Percentiles rank a stretch among this genome's conserved stretches.
These are phyloP conservation scores for Schizosaccharomyces versatilis DNA, from an alignment of 1,139 yeast genomes.

Conservation along the genomic window DNA sequence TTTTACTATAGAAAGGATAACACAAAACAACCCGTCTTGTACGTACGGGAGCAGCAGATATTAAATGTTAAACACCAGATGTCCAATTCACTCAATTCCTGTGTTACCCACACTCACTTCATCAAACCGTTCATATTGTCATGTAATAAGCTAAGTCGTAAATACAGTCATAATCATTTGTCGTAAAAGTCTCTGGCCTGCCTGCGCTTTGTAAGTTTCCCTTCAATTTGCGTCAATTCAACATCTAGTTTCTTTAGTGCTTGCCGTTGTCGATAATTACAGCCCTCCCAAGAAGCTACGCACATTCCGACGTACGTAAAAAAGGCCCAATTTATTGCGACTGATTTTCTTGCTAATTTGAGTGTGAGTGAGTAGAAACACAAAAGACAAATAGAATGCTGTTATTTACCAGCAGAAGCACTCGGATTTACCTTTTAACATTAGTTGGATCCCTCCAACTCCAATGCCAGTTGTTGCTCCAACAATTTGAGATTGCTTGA, in stretches of 20 bases:
- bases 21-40: no score
- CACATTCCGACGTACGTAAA: neutral
- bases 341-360: neutral
- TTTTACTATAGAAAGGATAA: no score
- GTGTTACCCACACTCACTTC: no score
- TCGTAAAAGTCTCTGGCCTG: no score
- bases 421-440: neutral
- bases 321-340: neutral
- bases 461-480: neutral
- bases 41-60: no score
- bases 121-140: no score
- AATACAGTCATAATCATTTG: no score
- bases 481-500: neutral
- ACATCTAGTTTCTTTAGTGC: neutral
- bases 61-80: no score
- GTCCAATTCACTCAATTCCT: no score
- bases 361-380: neutral
- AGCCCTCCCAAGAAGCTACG: conserved; percentile 1
- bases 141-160: no score
- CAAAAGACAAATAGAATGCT: neutral
- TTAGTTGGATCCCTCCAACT: neutral
- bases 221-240: neutral
- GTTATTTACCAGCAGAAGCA: neutral
- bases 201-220: neutral
- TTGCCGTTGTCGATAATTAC: neutral